Conservation (phyloP, 139 green algal genomes). For the Nannochloris sp. region DNA sequence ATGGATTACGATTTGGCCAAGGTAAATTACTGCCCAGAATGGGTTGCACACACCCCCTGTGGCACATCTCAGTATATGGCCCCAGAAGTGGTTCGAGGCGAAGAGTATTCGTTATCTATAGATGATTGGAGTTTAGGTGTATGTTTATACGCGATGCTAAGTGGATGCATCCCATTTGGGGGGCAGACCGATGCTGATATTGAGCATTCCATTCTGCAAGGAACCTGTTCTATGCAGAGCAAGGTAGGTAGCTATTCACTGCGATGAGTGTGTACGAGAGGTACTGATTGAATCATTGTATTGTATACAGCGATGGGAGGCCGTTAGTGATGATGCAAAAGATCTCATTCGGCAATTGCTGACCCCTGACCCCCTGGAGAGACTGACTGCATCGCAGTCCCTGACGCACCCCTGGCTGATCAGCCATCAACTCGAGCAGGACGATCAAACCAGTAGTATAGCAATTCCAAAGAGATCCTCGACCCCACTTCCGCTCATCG, state of each 20-base stretch:
- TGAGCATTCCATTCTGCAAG: conserved; percentile 41
- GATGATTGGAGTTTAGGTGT: conserved; percentile 84
- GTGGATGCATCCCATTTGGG: conserved; percentile 78
- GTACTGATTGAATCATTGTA: too few relatives aligned
- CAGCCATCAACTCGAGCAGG: neutral
- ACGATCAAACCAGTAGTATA: neutral
- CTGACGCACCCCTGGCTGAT: conserved; percentile 61
- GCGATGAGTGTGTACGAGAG: too few relatives aligned
- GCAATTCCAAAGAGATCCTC: neutral
- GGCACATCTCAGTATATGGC: conserved; percentile 38
- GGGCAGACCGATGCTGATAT: conserved; percentile 58
- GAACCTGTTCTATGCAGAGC: neutral
- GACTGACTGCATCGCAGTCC: conserved; percentile 55
- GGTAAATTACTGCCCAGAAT: conserved; percentile 21
- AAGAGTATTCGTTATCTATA: conserved; percentile 48
- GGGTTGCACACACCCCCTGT: conserved; percentile 19
- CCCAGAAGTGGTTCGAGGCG: conserved; percentile 54
- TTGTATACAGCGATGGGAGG: conserved; percentile 18
- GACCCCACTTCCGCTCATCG: neutral
- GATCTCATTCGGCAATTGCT: conserved; percentile 40
- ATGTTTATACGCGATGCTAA: conserved; percentile 86
- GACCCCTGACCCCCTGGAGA: conserved; percentile 37
- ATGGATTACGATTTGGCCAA: conserved; percentile 29
- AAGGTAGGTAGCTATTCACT: too few relatives aligned
- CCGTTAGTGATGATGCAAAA: conserved; percentile 30